Evolutionary conservation across 331 rosid genomes (phyloP), one percentile per base, ranked within the genome.

Genomic region (Quercus phellos): DNA sequence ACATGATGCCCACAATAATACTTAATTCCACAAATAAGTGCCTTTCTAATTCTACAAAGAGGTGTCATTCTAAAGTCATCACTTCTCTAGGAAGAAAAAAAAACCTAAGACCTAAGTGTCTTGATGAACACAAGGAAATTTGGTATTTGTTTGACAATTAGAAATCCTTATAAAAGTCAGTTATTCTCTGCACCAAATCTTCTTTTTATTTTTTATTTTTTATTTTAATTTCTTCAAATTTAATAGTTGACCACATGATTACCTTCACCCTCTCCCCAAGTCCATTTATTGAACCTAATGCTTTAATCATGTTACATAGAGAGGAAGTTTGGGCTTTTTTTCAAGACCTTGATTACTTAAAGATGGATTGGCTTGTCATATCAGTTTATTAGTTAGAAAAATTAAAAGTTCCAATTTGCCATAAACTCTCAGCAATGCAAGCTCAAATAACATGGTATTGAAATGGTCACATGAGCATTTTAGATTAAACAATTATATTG

Each of bases 11-110:
- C 71, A 71, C 59, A 72, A 74, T 70, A 80, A 77, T 83, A 81
- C 75, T 64, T 76, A 56, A 81, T 77, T 79, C 74, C 74, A 68
- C 70, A 72, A 50, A 46, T 50, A 70, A 71, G 72, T 82, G 88
- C 63, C 88, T 84, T 85, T 82, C 61, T 79, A 77, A 77, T 72
- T 73, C 72, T 66, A 74, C 79, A 74, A 79, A 81, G 83, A 72
- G 90, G 70, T 80, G 30, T 60, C 29, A 5, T 74, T 67, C 73
- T 55, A 17, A 5, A 61, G 70, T 76, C 69, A 77, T 83, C 70
- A 22, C 77, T 72, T 87, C 38, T 79, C 51, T 34, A 81, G 73
- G 79, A 76, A 73, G 46, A 2, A 77, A 59, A 14, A 27, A 46
- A 87, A 64, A 80, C 56, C 61, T 80, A 71, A 74, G 74, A 50